phyloP scores from a whole-genome alignment of 1,284 basidiomycete species.

The Entoloma clypeatum region DNA sequence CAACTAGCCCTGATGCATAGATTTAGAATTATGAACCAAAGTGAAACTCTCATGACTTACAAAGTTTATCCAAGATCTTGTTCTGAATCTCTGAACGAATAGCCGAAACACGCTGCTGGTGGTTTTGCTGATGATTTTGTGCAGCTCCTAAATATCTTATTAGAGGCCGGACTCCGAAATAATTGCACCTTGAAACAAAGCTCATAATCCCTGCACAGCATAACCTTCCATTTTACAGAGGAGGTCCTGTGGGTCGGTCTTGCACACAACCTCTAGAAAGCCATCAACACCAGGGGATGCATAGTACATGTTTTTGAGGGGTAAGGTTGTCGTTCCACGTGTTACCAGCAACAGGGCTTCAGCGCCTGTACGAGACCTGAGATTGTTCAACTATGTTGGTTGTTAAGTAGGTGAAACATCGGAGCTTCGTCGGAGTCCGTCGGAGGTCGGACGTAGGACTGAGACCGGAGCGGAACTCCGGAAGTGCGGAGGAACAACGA shows the following conservation, averaged over 20 bases:
- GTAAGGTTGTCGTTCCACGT: constrained; percentile 5
- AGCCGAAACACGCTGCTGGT: constrained; percentile 3
- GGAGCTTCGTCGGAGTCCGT: no score
- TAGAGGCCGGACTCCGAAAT: no score
- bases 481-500: no score
- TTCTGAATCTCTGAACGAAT: constrained; percentile 5
- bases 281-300: constrained; percentile 4
- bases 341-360: constrained; percentile 6
- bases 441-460: no score
- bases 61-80: constrained; percentile 5
- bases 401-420: no score
- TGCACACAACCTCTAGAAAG: no score
- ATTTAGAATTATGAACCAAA: constrained; percentile 1
- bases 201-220: no score
- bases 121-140: no score
- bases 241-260: no score
- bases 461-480: no score
- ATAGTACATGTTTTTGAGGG: background rate
- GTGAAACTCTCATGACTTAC: background rate
- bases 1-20: background rate
- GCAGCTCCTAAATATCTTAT: no score
- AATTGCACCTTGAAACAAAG: no score
- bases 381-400: constrained; percentile 5
- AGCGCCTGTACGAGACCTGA: constrained; percentile 6
- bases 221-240: constrained; percentile 10